Evolutionary conservation across 208 protist species (phyloP).

Genomic region (Kentomonas sorsogonicus): DNA sequence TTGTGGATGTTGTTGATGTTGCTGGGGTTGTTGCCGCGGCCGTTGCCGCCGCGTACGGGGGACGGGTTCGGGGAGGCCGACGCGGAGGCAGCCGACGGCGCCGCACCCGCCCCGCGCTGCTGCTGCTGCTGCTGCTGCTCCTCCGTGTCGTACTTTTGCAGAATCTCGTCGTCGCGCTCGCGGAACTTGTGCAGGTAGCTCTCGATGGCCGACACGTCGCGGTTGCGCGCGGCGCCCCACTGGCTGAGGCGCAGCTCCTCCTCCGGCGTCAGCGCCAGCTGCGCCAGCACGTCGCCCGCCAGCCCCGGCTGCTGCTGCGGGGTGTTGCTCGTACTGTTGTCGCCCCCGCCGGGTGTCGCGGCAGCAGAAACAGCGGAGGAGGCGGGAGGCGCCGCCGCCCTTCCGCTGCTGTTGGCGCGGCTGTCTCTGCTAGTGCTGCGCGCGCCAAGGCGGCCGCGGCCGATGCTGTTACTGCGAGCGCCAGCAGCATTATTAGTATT

Average conservation of each 20-base stretch:
- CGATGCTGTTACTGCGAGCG: too few species aligned
- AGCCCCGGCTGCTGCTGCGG: too few species aligned
- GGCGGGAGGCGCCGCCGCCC: neutral
- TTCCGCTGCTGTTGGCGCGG: neutral
- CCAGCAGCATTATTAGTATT: neutral
- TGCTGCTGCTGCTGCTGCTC: constrained; percentile 13
- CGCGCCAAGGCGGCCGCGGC: too few species aligned
- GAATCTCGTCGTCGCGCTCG: constrained; percentile 41
- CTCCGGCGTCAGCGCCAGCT: constrained; percentile 12
- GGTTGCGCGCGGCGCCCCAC: constrained; percentile 10
- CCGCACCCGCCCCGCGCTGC: neutral
- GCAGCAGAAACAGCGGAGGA: neutral
- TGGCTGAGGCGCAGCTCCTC: constrained; percentile 1
- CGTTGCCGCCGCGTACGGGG: too few species aligned
- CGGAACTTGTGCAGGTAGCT: constrained; percentile 74
- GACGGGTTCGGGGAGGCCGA: neutral
- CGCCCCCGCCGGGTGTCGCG: too few species aligned
- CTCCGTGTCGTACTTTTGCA: constrained; percentile 40
- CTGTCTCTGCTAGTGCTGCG: too few species aligned
- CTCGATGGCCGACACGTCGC: constrained; percentile 62
- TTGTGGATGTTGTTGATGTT: too few species aligned
- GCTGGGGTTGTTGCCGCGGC: too few species aligned
- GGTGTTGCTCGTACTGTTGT: too few species aligned
- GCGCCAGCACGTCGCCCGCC: too few species aligned
- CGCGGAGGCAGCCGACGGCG: constrained; percentile 13